phyloP scores from a whole-genome alignment of 164 flowering plant genomes.

The Annona squamosa region DNA sequence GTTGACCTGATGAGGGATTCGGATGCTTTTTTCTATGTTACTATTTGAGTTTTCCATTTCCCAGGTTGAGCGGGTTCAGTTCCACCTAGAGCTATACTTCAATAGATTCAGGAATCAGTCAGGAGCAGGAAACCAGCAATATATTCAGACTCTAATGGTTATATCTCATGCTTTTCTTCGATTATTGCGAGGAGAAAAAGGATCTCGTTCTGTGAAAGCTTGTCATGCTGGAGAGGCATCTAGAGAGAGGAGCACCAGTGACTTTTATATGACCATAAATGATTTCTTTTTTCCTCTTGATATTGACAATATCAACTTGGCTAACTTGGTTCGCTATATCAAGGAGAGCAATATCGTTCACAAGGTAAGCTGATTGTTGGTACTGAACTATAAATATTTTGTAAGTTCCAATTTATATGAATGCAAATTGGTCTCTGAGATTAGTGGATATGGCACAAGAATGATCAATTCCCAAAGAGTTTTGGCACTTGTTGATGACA shows the following conservation, averaged over 20 bases:
- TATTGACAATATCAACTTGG: slow-evolving; percentile 90
- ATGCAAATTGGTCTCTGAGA: slow-evolving; percentile 35
- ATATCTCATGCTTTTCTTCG: slow-evolving; percentile 58
- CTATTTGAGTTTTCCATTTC: slow-evolving; percentile 4
- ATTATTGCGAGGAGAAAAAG: slow-evolving; percentile 27
- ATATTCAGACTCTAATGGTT: slow-evolving; percentile 78
- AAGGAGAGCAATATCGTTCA: slow-evolving; percentile 84
- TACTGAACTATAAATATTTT: not conserved
- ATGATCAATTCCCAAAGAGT: slow-evolving; percentile 23
- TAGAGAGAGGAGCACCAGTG: slow-evolving; percentile 17
- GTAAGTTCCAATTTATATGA: not conserved
- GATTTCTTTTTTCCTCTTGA: slow-evolving; percentile 80
- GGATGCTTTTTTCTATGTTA: not conserved
- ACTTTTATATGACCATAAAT: slow-evolving; percentile 67
- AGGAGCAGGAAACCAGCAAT: slow-evolving; percentile 90
- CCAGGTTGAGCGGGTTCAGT: slow-evolving; percentile 69
- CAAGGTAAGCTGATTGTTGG: slow-evolving; percentile 49
- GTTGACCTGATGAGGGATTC: not conserved
- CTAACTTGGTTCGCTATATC: slow-evolving; percentile 60
- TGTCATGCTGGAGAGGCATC: slow-evolving; percentile 19
- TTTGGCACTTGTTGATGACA: slow-evolving; percentile 18
- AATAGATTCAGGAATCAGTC: slow-evolving; percentile 59
- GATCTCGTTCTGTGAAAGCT: slow-evolving; percentile 11
- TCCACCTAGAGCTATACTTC: slow-evolving; percentile 47
- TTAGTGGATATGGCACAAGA: slow-evolving; percentile 79